Conservation (phyloP, 2,329 filamentous ascomycete species). For the Berkeleyomyces basicola region DNA sequence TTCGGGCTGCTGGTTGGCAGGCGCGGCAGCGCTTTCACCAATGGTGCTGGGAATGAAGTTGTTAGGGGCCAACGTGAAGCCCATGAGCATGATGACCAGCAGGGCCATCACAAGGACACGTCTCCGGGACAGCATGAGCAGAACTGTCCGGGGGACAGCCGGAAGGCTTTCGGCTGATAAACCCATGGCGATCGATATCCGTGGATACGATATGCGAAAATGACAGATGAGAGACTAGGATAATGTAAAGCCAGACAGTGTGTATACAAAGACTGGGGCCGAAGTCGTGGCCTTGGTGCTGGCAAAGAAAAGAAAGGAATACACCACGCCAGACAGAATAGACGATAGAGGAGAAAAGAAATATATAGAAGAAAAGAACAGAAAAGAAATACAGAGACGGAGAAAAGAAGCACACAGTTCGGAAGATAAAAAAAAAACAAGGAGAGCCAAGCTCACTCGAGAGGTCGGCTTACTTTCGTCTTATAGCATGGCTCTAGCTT, state of each 20-base stretch:
- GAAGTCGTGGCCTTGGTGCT: too few species aligned
- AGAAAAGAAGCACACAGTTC: not conserved
- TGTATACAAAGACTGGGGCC: not conserved
- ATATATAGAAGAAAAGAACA: not conserved
- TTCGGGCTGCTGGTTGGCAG: slow-evolving; percentile 11
- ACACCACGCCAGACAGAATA: not conserved
- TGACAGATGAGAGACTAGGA: not conserved
- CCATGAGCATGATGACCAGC: slow-evolving; percentile 11
- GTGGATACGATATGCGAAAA: not conserved
- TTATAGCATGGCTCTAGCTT: slow-evolving; percentile 2
- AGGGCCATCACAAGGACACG: slow-evolving; percentile 7
- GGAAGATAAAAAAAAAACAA: not conserved
- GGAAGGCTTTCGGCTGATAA: slow-evolving; percentile 3
- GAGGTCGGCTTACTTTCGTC: slow-evolving; percentile 3
- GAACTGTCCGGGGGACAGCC: slow-evolving; percentile 2
- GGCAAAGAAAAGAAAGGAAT: not conserved
- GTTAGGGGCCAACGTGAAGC: slow-evolving; percentile 8
- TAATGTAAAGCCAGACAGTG: not conserved
- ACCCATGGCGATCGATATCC: slow-evolving; percentile 2
- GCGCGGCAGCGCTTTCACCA: not conserved
- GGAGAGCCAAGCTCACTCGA: not conserved
- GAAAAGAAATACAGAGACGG: not conserved
- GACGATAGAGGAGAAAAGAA: not conserved
- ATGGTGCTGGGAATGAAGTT: slow-evolving; percentile 4
- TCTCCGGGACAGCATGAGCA: slow-evolving; percentile 11